Conservation (phyloP, 2,329 filamentous ascomycete species). For the Tolypocladium ophioglossoides region DNA sequence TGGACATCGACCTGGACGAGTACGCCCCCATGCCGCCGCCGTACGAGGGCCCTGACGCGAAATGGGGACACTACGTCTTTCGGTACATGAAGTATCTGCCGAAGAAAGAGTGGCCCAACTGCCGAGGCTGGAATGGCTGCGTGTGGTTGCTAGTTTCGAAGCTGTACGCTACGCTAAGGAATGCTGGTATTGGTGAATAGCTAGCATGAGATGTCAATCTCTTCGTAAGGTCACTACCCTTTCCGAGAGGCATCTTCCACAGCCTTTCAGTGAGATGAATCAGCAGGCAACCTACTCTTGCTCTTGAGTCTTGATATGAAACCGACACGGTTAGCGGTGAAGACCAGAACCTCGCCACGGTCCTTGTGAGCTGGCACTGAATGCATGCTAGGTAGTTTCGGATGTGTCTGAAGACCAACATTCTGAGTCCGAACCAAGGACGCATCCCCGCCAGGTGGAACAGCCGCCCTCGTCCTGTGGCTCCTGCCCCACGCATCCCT, state of each 20-base stretch:
- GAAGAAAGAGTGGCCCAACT: not conserved
- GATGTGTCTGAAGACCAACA: not conserved
- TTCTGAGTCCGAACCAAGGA: not conserved
- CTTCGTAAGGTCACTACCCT: too few species aligned
- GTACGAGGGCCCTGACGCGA: slow-evolving; percentile 11
- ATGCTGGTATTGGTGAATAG: too few species aligned
- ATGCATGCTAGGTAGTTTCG: not conserved
- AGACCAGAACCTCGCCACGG: not conserved
- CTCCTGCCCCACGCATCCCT: not conserved
- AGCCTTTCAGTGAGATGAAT: not conserved
- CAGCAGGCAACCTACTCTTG: not conserved
- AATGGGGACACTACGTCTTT: slow-evolving; percentile 23
- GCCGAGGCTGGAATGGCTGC: not conserved
- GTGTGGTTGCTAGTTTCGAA: not conserved
- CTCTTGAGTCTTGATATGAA: not conserved
- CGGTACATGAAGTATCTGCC: slow-evolving; percentile 20
- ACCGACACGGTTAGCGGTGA: not conserved
- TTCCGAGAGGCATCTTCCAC: not conserved
- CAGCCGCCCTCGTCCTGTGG: not conserved
- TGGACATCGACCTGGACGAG: slow-evolving; percentile 20
- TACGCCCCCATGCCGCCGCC: slow-evolving; percentile 16
- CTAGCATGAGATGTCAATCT: not conserved
- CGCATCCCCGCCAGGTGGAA: not conserved
- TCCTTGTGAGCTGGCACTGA: not conserved
- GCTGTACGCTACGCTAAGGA: not conserved